These are phyloP conservation scores for Chlamydomonas asymmetrica DNA, from an alignment of 139 green algal species.

Conservation along the genomic window DNA sequence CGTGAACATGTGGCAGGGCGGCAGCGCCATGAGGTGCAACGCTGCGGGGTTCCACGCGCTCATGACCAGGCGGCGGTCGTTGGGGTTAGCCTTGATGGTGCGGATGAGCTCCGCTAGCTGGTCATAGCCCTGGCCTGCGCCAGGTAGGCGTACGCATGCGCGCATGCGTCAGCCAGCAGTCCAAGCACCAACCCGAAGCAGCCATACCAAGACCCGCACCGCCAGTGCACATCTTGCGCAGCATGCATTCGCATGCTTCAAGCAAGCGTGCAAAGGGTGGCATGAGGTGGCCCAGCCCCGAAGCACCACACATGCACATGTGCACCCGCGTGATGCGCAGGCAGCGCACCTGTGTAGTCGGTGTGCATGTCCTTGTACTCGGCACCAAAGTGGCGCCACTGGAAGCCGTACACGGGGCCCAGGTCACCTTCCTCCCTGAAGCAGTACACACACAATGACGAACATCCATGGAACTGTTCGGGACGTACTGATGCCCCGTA, in stretches of 20 bases:
- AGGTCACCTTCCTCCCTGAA: slow-evolving; percentile 92
- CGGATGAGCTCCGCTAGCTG: slow-evolving; percentile 95
- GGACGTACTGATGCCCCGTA: too few relatives aligned
- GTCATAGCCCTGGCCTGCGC: slow-evolving; percentile 88
- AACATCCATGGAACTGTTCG: too few relatives aligned
- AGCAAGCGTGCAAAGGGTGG: too few relatives aligned
- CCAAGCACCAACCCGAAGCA: too few relatives aligned
- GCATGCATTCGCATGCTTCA: too few relatives aligned
- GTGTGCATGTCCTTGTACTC: slow-evolving; percentile 94
- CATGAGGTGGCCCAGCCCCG: background rate
- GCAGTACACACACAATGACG: too few relatives aligned
- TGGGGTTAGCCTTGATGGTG: slow-evolving; percentile 85
- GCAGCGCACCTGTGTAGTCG: slow-evolving; percentile 93
- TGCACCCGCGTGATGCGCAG: too few relatives aligned
- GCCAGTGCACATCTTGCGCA: too few relatives aligned
- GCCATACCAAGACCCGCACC: background rate
- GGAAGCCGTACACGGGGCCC: slow-evolving; percentile 98
- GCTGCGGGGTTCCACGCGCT: slow-evolving; percentile 97
- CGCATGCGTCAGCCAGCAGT: too few relatives aligned
- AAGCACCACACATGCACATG: background rate
- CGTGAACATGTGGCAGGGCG: slow-evolving; percentile 98
- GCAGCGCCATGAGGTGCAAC: slow-evolving; percentile 94
- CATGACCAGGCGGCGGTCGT: slow-evolving; percentile 94
- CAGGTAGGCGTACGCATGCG: background rate
- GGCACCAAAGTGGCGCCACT: slow-evolving; percentile 99